phyloP scores from a whole-genome alignment of 2,329 filamentous ascomycete genomes.

The Xylariaceae sp. region DNA sequence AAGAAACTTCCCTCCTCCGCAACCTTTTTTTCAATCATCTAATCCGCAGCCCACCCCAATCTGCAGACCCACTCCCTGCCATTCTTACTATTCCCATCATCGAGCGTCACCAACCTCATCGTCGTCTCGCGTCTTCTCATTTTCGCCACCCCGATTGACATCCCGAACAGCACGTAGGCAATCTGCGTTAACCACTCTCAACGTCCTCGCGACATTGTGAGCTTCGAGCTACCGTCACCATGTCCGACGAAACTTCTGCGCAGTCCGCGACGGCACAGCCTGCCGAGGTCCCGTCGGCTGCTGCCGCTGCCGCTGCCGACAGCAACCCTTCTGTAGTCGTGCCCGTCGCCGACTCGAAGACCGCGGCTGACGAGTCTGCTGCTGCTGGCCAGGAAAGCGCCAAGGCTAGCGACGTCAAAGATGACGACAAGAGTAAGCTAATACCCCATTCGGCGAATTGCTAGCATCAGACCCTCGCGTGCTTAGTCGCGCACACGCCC shows the following conservation, averaged over 20 bases:
- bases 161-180: not conserved
- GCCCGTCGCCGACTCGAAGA: slow-evolving; percentile 23
- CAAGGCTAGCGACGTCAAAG: slow-evolving; percentile 14
- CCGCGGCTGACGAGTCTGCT: slow-evolving; percentile 21
- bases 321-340: slow-evolving; percentile 21
- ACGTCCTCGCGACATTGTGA: slow-evolving; percentile 11
- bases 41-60: not conserved
- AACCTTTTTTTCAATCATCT: not conserved
- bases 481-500: not conserved
- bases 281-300: slow-evolving; percentile 19
- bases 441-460: not conserved
- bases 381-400: slow-evolving; percentile 10
- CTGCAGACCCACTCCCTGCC: too few species aligned
- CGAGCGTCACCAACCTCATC: not conserved
- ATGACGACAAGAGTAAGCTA: slow-evolving; percentile 24
- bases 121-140: not conserved
- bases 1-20: not conserved
- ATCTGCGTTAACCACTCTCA: slow-evolving; percentile 3
- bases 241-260: slow-evolving; percentile 31
- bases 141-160: not conserved
- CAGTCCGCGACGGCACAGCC: slow-evolving; percentile 28
- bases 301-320: slow-evolving; percentile 12
- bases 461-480: not conserved
- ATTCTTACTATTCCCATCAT: not conserved
- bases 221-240: slow-evolving; percentile 11